A percentile compares a stretch with the other conserved stretches of the same genome.
Conservation (phyloP, 2,329 filamentous ascomycete species). For the Clonostachys rhizophaga region DNA sequence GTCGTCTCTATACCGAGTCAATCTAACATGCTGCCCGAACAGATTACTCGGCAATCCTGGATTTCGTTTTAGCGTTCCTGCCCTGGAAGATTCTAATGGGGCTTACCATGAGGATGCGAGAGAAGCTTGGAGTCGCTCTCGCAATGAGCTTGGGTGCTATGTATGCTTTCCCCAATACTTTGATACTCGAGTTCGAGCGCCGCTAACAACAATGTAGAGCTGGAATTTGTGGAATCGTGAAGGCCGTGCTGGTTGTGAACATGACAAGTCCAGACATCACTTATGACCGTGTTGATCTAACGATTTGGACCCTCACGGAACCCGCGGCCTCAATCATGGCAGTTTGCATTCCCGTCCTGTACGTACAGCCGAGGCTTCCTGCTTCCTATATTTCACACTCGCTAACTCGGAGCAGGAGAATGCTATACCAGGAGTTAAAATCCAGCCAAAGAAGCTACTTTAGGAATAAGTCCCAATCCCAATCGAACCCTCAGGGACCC, state of each 20-base stretch:
- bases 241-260: slow-evolving; percentile 18
- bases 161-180: slow-evolving; percentile 9
- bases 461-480: slow-evolving; percentile 11
- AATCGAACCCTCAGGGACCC: neutral
- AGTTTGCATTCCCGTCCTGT: slow-evolving; percentile 24
- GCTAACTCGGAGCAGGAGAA: slow-evolving; percentile 12
- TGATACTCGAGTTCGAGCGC: no score
- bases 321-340: slow-evolving; percentile 28
- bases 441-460: slow-evolving; percentile 18
- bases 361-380: slow-evolving; percentile 3
- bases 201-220: slow-evolving; percentile 11
- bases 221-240: slow-evolving; percentile 23
- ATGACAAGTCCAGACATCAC: slow-evolving; percentile 25
- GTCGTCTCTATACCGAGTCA: no score
- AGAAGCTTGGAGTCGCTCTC: slow-evolving; percentile 23
- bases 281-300: slow-evolving; percentile 24
- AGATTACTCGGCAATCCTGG: slow-evolving; percentile 26
- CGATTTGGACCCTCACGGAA: slow-evolving; percentile 26
- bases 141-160: slow-evolving; percentile 27
- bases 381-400: neutral
- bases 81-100: slow-evolving; percentile 26
- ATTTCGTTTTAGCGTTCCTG: slow-evolving; percentile 23
- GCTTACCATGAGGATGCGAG: slow-evolving; percentile 20
- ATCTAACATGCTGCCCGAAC: accelerated
- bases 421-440: slow-evolving; percentile 24